Conservation (phyloP, 805 yeast genomes). For the Kodamaea restingae region DNA sequence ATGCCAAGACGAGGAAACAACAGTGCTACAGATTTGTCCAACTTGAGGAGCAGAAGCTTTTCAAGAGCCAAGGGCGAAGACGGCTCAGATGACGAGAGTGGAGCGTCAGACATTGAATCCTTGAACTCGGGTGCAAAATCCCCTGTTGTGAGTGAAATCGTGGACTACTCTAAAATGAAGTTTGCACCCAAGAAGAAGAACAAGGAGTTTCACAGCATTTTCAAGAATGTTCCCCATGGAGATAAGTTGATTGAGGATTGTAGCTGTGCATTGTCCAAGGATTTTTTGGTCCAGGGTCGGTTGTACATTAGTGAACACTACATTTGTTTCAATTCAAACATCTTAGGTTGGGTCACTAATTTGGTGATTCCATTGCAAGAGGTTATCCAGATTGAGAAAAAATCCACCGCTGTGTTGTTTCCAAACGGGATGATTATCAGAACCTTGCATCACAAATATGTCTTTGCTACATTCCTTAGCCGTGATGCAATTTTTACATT, state of each 20-base stretch:
- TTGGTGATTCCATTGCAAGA: slow-evolving; percentile 69
- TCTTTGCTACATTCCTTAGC: slow-evolving; percentile 82
- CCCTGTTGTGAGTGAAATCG: slow-evolving; percentile 8
- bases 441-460: slow-evolving; percentile 60
- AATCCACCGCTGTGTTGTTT: slow-evolving; percentile 80
- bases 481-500: slow-evolving; percentile 75
- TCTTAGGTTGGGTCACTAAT: slow-evolving; percentile 88
- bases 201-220: slow-evolving; percentile 72
- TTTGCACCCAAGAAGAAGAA: slow-evolving; percentile 27
- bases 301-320: slow-evolving; percentile 74
- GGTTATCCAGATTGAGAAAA: slow-evolving; percentile 70
- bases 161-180: slow-evolving; percentile 11
- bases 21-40: slow-evolving; percentile 5
- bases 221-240: slow-evolving; percentile 59
- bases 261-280: slow-evolving; percentile 84
- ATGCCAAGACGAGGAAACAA: slow-evolving; percentile 17
- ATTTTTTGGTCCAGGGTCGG: slow-evolving; percentile 83
- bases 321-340: slow-evolving; percentile 80
- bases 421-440: slow-evolving; percentile 83
- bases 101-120: slow-evolving; percentile 4
- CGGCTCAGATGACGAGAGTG: slow-evolving; percentile 6
- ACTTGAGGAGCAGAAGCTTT: slow-evolving; percentile 4
- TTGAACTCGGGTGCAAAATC: slow-evolving; percentile 6
- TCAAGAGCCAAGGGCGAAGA: slow-evolving; percentile 6
- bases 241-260: slow-evolving; percentile 83